Base-by-base conservation (phyloP, 2,329 filamentous ascomycete species). In the Plenodomus tracheiphilus region DNA sequence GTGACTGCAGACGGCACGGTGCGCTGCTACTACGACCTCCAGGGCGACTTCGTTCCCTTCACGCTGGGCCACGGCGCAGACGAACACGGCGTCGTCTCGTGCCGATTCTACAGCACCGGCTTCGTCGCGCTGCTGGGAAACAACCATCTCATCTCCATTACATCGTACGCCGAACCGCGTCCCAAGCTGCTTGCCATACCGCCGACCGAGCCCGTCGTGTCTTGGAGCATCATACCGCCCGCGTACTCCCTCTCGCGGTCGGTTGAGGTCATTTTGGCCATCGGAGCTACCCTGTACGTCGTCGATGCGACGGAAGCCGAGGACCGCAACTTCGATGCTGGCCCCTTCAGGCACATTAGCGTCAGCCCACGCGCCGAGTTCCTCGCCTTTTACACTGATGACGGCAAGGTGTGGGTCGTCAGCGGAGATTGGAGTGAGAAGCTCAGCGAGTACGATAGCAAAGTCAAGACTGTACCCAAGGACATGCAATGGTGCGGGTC, bases 401-500 rank as follows among this genome's bases (percentile, higher is more conserved):
- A 90, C 52, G 91, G 91, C 48, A 92, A 71, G 52, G 85, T 94
- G 17, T 96, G 94, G 81, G 89, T 99, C 21, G 91, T 97, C 43
- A 94, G 90, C 40, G 93, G 91, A 64, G 93, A 99, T 71, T 97
- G 97, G 70, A 91, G 96, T 69, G 91, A 88, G 65, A 87, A 92
- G 48, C 79, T 96, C 54, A 93, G 91, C 68, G 92, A 97, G 74
- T 93, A 97, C 68, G 86, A 96, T 64, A 93, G 92, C 1, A 86
- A 86, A 59, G 92, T 90, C 9, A 88, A 87, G 70, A 96, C 91
- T 4, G 81, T 87, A 1, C 94, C 94, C 3, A 88, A 90, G 62
- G 90, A 94, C 56, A 81, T 99, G 53, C 87, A 94, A 63, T 99
- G 94, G 94, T 99, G 94, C 71, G 94, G 94, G 4, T 93, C 94